These are phyloP conservation scores for Cyberlindnera lachancei DNA, from an alignment of 805 yeast species.

Conservation along the genomic window DNA sequence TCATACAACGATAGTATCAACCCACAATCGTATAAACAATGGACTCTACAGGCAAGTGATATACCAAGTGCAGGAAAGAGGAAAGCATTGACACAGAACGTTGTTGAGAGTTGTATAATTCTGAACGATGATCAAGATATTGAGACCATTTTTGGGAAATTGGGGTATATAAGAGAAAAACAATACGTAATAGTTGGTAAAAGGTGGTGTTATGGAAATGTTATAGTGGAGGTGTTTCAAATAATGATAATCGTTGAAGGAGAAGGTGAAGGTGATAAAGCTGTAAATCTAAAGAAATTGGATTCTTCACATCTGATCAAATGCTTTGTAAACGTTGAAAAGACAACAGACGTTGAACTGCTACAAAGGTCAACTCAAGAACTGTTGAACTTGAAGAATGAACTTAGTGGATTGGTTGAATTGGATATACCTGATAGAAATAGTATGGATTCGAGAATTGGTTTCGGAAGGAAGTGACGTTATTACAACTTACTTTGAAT, in stretches of 20 bases:
- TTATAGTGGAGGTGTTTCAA: constrained; percentile 54
- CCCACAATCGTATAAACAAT: constrained; percentile 21
- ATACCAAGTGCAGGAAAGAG: constrained; percentile 71
- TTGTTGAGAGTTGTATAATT: constrained; percentile 43
- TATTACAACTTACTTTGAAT: too few species aligned
- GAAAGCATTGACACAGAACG: constrained; percentile 56
- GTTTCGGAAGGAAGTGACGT: constrained; percentile 1
- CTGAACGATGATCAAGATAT: constrained; percentile 28
- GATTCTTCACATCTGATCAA: constrained; percentile 47
- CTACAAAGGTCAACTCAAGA: constrained; percentile 60
- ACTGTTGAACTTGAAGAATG: constrained; percentile 53
- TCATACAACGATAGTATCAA: constrained; percentile 2
- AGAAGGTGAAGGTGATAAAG: too few species aligned
- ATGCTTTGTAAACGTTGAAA: constrained; percentile 62
- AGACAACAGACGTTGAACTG: constrained; percentile 67
- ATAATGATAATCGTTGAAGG: constrained; percentile 27
- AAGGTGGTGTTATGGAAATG: constrained; percentile 48
- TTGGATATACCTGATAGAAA: constrained; percentile 72
- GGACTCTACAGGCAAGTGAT: constrained; percentile 64
- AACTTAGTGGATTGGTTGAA: constrained; percentile 58
- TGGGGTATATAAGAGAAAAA: constrained; percentile 64
- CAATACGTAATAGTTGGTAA: constrained; percentile 58
- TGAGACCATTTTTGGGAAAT: constrained; percentile 38
- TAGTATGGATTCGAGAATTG: constrained; percentile 58
- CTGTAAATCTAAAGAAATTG: too few species aligned